These are phyloP conservation scores for Ophiobolus disseminans DNA, from an alignment of 2,329 filamentous ascomycete genomes.

Conservation along the genomic window DNA sequence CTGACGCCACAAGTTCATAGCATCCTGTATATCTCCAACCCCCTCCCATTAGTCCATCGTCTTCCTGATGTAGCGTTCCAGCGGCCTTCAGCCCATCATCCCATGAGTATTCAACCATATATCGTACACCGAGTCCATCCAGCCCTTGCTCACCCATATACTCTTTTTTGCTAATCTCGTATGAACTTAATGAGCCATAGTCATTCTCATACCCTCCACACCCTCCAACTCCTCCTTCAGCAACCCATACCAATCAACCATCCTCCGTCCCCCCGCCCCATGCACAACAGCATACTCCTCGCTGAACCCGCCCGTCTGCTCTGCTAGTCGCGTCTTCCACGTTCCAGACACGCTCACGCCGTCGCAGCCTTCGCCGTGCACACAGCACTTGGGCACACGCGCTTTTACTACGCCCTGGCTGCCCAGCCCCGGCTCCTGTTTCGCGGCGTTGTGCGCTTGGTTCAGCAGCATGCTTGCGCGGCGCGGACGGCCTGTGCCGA, in stretches of 20 bases:
- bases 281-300: constrained; percentile 24
- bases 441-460: constrained; percentile 21
- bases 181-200: too few species aligned
- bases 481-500: constrained; percentile 19
- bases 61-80: too few species aligned
- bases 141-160: too few species aligned
- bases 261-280: constrained; percentile 15
- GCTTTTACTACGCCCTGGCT: background rate
- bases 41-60: background rate
- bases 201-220: too few species aligned
- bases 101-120: too few species aligned
- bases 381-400: constrained; percentile 12
- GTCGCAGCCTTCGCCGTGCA: constrained; percentile 31
- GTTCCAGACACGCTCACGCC: constrained; percentile 13
- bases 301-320: constrained; percentile 16
- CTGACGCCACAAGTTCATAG: constrained; percentile 42
- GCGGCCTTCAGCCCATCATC: too few species aligned
- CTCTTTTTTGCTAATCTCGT: too few species aligned
- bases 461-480: constrained; percentile 26
- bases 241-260: constrained; percentile 36
- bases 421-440: background rate
- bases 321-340: constrained; percentile 18
- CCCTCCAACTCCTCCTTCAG: constrained; percentile 24
- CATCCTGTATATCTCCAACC: background rate
- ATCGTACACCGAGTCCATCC: too few species aligned